Evolutionary conservation across 495 filamentous ascomycete genomes (phyloP).

Genomic region (Terfezia boudieri): DNA sequence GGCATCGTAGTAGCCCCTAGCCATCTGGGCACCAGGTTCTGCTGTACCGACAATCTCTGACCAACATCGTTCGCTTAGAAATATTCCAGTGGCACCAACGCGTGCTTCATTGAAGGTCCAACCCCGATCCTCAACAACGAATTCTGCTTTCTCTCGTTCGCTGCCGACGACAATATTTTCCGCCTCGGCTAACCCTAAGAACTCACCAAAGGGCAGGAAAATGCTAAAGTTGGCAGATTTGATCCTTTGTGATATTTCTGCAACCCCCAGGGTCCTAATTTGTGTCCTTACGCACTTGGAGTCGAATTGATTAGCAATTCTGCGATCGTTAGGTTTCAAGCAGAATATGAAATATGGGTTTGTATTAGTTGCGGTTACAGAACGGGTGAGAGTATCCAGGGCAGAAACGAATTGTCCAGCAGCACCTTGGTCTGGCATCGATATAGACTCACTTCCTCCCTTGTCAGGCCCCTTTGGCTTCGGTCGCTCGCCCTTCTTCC

Average conservation of each 20-base stretch:
- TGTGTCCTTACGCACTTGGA: conserved; percentile 93
- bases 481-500: conserved; percentile 34
- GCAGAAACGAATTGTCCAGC: conserved; percentile 79
- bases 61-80: conserved; percentile 91
- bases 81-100: conserved; percentile 78
- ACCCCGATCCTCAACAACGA: conserved; percentile 64
- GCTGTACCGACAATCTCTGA: conserved; percentile 58
- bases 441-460: conserved; percentile 16
- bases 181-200: conserved; percentile 67
- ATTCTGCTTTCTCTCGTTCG: conserved; percentile 78
- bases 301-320: conserved; percentile 96
- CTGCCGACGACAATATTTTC: conserved; percentile 70
- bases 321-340: conserved; percentile 86
- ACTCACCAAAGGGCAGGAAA: conserved; percentile 89
- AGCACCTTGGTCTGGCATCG: conserved; percentile 49
- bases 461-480: conserved; percentile 23
- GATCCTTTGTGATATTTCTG: conserved; percentile 82
- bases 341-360: conserved; percentile 96
- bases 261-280: conserved; percentile 86
- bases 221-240: conserved; percentile 86
- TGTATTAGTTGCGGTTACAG: conserved; percentile 52
- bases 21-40: conserved; percentile 29
- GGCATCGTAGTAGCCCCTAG: conserved; percentile 20
- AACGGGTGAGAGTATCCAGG: conserved; percentile 69
- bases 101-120: conserved; percentile 86